Base-by-base conservation (phyloP, 2,329 filamentous ascomycete genomes). In the Beauveria bassiana region DNA sequence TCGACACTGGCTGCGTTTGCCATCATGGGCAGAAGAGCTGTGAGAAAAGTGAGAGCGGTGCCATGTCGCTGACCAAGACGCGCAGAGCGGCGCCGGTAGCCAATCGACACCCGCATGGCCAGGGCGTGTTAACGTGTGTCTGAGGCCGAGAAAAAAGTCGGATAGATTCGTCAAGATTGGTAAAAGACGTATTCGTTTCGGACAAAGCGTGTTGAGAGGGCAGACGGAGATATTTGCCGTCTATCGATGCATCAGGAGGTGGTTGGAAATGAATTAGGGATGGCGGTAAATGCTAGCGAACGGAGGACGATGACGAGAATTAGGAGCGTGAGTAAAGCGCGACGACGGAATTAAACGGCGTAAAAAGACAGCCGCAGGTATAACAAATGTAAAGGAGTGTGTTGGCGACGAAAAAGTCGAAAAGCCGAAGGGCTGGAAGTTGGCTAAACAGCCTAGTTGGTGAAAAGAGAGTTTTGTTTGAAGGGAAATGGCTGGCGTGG, bases 1-100 rank as follows among this genome's bases (percentile, higher is more conserved):
- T 78, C 83, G 72, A 90, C 88, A 34, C 77, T 80, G 64, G 86
- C 74, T 45, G 83, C 84, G 26, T 74, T 70, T 50, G 79, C 74
- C 51, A 81, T 63, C 10, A 75, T 75, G 40, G 74, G 69, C 22
- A 26, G 10, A 22, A 77, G 73, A 68, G 73, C 72, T 67, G 74
- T 67, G 63, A 82, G 65, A 56, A 74, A 70, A 61, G 80, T 65
- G 64, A 80, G 65, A 68, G 71, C 64, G 47, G 67, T 64, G 46
- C 62, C 63, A 51, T 69, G 62, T n/a, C 63, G 67, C 61, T 69
- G 69, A 58, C 55, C 40, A 49, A 68, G 70, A 70, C 74, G 75
- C 71, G 74, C 71, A 69, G 74, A 73, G 66, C 70, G 71, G 66
- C 70, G 71, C 72, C 77, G 75, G 73, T 72, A 73, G 69, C 73